Base-by-base conservation (phyloP, 306 rosid genomes). In the Clitoria ternatea region DNA sequence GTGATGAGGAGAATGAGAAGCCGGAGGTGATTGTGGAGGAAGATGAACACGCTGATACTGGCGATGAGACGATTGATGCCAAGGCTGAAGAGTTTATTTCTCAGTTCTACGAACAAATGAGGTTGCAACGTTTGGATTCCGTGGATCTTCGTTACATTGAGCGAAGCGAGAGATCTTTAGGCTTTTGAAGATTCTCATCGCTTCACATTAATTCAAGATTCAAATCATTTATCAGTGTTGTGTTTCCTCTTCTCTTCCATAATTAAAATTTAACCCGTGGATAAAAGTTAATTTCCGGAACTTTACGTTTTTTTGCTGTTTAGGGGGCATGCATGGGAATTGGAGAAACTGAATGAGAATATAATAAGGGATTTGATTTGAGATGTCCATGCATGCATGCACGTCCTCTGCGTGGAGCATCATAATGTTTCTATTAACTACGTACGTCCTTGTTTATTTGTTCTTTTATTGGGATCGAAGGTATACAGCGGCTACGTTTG, bases 1-100 rank as follows among this genome's bases (percentile, higher is more conserved):
- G 27, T 0, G 79, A 72, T 3, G 79, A 81, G 36, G 70, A 66
- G 0, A 3, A 7, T 3, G 80, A 53, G 17, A 35, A 12, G 5
- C 9, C 39, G 0, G 63, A 18, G 2, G 42, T 4, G 20, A 62
- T 53, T 20, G 1, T 12, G n/a, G 61, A 70, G 24, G 56, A 45
- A 14, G 23, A 44, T 0, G 69, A 37, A 10, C 30, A 12, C 5
- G 18, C 4, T 27, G 42, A 33, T 2, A 50, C 73, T 4, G 91
- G 77, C 1, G 96, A 92, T 50, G 54, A 72, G 29, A 82, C 55
- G 84, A 88, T 92, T 35, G 97, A 92, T 70, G 74, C 53, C 3
- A 92, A 84, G 67, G 98, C 96, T 0, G 97, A 92, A 1, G 87
- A 83, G 62, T 90, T 88, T 68, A 92, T 92, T 13, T 86, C 93